Percentiles rank a stretch among this genome's conserved stretches.
Evolutionary conservation across 2,329 filamentous ascomycete genomes (phyloP).

Genomic region (Trichoderma pleuroti): DNA sequence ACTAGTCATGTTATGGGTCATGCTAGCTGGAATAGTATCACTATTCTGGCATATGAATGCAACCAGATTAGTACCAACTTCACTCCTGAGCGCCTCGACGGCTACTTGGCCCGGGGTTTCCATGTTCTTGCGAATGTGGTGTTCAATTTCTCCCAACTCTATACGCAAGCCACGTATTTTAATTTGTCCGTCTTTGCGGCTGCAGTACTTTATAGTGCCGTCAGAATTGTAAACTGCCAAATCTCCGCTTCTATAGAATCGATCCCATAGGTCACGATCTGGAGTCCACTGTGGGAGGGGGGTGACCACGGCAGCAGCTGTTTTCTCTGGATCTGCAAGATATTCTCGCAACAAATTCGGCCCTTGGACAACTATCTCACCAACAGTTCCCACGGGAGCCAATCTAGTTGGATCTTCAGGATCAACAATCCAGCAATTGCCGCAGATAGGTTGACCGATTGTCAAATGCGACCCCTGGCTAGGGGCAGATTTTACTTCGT

Average conservation of each 20-base stretch:
- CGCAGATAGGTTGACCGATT: neutral
- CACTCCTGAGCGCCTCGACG: neutral
- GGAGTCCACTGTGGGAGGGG: neutral
- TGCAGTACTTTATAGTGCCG: constrained; percentile 1
- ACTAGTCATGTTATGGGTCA: neutral
- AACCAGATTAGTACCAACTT: neutral
- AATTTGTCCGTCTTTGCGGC: constrained; percentile 12
- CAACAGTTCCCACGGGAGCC: neutral
- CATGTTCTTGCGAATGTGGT: neutral
- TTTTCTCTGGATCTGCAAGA: neutral
- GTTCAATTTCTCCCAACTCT: constrained; percentile 14
- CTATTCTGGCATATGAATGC: constrained; percentile 7
- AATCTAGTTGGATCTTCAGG: neutral
- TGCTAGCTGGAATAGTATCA: neutral
- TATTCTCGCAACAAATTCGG: neutral
- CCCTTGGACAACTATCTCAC: constrained; percentile 11
- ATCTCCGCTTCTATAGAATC: constrained; percentile 11
- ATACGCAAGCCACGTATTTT: constrained; percentile 15
- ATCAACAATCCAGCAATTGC: constrained; percentile 16
- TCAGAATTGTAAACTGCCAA: constrained; percentile 8
- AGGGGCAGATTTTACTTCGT: neutral
- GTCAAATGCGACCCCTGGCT: neutral
- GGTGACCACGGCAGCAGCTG: neutral
- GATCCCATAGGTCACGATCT: neutral
- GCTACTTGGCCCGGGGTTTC: neutral